Base-by-base conservation (phyloP, 2,329 filamentous ascomycete species). In the Lecanicillium sp. region DNA sequence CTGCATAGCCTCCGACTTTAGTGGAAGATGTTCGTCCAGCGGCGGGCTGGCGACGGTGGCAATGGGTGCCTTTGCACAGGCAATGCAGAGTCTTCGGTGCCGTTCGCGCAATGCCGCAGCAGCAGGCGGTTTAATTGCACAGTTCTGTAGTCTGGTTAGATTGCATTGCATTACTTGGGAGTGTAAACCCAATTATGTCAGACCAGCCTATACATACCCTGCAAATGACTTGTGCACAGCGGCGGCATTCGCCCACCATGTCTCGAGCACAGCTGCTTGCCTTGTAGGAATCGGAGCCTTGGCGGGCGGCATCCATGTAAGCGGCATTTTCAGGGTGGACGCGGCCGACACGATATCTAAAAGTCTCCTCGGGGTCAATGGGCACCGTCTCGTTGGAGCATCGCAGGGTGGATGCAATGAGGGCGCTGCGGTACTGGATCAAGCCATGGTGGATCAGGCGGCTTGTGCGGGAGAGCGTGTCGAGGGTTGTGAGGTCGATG, bases 401-500 rank as follows among this genome's bases (percentile, higher is more conserved):
- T 46, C 79, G 87, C 36, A 96, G 70, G 2, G 87, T 90, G 44
- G 82, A 79, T 28, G 69, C 70, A 37, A 92, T 69, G 14, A 96
- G 74, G 47, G 84, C 77, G 36, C 68, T 71, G 53, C 87, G 82
- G 60, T 86, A 89, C 51, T 88, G 85, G 31, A 94, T 67, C 17
- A 97, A 73, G 48, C 81, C 85, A 41, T 73, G 72, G 49, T 85
- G 85, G 46, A 94, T 77, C 54, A 85, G 80, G 37, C 83, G 84
- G 58, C 87, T 94, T 40, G 87, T 88, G 39, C 77, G 77, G 37
- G 89, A 85, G 15, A 97, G 77, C 47, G 82, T 80, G 59, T 94
- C 82, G 51, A 96, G 76, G 12, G 86, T 83, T 59, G 90, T 95
- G 36, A 95, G 75, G 58, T 97, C 90, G 57, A 96, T 78, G 49